phyloP scores from a whole-genome alignment of 2,329 filamentous ascomycete genomes.

The Samsoniella hepiali region DNA sequence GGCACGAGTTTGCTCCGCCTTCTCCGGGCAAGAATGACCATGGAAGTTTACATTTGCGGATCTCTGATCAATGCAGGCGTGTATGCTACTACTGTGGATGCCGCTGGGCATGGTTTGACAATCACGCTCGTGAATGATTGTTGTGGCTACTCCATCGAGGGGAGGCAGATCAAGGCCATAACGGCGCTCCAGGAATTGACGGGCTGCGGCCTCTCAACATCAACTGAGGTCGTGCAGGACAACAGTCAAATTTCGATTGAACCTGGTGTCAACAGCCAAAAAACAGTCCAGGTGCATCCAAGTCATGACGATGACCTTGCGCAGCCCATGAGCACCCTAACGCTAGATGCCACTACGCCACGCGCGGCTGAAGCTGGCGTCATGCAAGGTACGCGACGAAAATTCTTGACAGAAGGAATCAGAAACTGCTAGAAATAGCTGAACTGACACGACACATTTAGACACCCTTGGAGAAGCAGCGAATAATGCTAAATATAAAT shows the following conservation, averaged over 20 bases:
- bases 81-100: slow-evolving; percentile 87
- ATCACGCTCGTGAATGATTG: slow-evolving; percentile 88
- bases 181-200: slow-evolving; percentile 69
- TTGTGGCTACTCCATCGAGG: slow-evolving; percentile 71
- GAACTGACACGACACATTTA: slow-evolving; percentile 1
- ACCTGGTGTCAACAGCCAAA: background rate
- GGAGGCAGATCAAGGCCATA: slow-evolving; percentile 68
- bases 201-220: slow-evolving; percentile 64
- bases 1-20: slow-evolving; percentile 68
- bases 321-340: slow-evolving; percentile 32
- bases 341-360: slow-evolving; percentile 27
- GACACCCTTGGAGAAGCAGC: background rate
- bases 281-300: slow-evolving; percentile 15
- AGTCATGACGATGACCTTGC: slow-evolving; percentile 26
- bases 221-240: slow-evolving; percentile 51
- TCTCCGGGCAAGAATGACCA: slow-evolving; percentile 83
- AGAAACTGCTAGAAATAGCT: slow-evolving; percentile 23
- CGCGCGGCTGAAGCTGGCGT: slow-evolving; percentile 19
- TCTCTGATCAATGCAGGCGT: slow-evolving; percentile 84
- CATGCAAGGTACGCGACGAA: slow-evolving; percentile 21
- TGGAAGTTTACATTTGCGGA: slow-evolving; percentile 85
- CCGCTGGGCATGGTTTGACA: slow-evolving; percentile 80
- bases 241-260: background rate
- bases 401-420: slow-evolving; percentile 10
- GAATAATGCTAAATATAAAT: background rate